A percentile compares a stretch with the other conserved stretches of the same genome.
These are phyloP conservation scores for Mucor piriformis DNA, from an alignment of 371 early-diverging fungal species.

Conservation along the genomic window DNA sequence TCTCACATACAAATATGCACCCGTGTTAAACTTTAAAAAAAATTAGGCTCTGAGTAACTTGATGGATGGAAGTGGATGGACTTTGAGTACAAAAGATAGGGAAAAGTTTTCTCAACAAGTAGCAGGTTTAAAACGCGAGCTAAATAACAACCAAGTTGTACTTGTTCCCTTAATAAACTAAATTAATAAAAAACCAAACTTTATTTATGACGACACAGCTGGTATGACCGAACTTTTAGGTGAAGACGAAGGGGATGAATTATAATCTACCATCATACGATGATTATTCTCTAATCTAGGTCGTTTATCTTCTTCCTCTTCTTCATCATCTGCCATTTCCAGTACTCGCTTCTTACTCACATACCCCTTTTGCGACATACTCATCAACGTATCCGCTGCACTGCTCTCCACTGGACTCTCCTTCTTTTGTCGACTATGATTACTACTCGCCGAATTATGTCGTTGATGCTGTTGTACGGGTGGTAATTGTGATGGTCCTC, in stretches of 20 bases:
- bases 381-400: constrained; percentile 47
- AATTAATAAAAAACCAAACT: constrained; percentile 3
- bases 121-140: constrained; percentile 66
- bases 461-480: constrained; percentile 2
- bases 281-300: constrained; percentile 14
- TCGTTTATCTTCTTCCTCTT: constrained; percentile 23
- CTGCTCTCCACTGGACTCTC: constrained; percentile 33
- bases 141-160: constrained; percentile 47
- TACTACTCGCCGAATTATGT: constrained; percentile 7
- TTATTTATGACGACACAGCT: constrained; percentile 29
- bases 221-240: no score
- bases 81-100: constrained; percentile 63
- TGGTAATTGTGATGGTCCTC: constrained; percentile 1
- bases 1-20: neutral
- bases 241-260: neutral
- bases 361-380: constrained; percentile 32
- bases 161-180: constrained; percentile 38
- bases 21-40: constrained; percentile 5
- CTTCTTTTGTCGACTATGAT: constrained; percentile 8
- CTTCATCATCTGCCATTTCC: constrained; percentile 32
- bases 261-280: neutral
- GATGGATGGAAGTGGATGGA: constrained; percentile 71
- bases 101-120: constrained; percentile 78
- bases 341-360: constrained; percentile 22
- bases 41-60: constrained; percentile 50